Percentiles rank a stretch among this genome's conserved stretches.
Evolutionary conservation across 2,329 filamentous ascomycete species (phyloP).

Genomic region (Colletotrichum tabaci): DNA sequence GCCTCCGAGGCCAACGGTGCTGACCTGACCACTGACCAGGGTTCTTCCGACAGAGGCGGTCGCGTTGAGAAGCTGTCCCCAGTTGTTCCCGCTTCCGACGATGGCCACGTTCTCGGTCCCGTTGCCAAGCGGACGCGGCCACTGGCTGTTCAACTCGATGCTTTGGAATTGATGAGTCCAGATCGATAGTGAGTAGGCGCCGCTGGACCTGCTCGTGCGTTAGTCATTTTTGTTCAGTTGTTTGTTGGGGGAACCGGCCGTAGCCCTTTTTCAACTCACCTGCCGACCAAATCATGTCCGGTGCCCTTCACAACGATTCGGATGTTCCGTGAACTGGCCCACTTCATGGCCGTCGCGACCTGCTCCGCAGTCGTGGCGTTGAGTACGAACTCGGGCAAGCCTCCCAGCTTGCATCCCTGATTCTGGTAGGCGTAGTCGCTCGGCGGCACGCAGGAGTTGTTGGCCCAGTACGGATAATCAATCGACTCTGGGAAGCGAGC

Average conservation of each 20-base stretch:
- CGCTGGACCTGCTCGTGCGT: constrained; percentile 3
- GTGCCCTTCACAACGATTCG: constrained; percentile 67
- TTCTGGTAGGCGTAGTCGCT: constrained; percentile 10
- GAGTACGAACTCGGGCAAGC: constrained; percentile 54
- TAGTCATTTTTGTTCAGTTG: not conserved
- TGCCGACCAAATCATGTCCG: constrained; percentile 69
- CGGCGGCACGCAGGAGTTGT: constrained; percentile 11
- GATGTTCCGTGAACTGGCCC: constrained; percentile 54
- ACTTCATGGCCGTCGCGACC: constrained; percentile 40
- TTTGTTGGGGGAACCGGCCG: too few relatives aligned
- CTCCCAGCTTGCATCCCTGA: constrained; percentile 48
- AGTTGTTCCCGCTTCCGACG: constrained; percentile 10
- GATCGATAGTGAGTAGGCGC: constrained; percentile 42
- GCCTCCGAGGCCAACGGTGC: constrained; percentile 66
- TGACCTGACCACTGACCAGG: constrained; percentile 63
- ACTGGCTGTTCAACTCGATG: not conserved
- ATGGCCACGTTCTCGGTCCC: not conserved
- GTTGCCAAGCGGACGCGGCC: not conserved
- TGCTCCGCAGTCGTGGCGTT: constrained; percentile 53
- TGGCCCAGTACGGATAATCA: not conserved
- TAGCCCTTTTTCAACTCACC: constrained; percentile 58
- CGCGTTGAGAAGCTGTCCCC: constrained; percentile 58
- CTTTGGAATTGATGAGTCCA: constrained; percentile 41
- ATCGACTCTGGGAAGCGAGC: not conserved
- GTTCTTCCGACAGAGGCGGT: constrained; percentile 55